Evolutionary conservation across 2,329 filamentous ascomycete genomes (phyloP).

Genomic region (Rhexocercosporidium sp.): DNA sequence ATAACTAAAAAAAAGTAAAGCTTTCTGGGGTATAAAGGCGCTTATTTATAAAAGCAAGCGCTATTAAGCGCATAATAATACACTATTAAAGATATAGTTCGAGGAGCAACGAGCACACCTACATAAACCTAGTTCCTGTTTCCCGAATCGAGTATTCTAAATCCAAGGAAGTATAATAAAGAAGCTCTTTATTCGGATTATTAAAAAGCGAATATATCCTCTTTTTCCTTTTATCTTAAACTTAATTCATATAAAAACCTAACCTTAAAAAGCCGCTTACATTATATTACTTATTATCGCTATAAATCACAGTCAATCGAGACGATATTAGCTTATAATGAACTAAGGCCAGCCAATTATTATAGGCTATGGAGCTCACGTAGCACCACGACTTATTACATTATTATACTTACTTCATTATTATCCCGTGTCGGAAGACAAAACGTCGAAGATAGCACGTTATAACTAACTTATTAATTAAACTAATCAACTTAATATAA

Average conservation of each 20-base stretch:
- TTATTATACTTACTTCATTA: neutral
- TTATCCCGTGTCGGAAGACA: neutral
- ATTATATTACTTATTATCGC: neutral
- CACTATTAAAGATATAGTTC: neutral
- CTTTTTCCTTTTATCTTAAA: neutral
- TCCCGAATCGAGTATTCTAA: neutral
- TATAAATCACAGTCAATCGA: neutral
- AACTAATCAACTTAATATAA: neutral
- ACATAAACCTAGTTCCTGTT: neutral
- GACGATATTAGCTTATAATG: neutral
- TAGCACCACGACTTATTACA: neutral
- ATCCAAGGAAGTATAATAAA: neutral
- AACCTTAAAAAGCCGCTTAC: neutral
- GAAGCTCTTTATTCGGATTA: neutral
- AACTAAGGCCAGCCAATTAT: neutral
- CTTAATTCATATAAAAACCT: neutral
- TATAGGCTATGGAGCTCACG: neutral
- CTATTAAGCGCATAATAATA: neutral
- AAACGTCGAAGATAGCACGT: neutral
- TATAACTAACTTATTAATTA: neutral
- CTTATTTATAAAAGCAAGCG: neutral
- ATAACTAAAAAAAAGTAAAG: neutral
- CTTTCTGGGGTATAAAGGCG: neutral
- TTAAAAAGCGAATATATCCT: neutral
- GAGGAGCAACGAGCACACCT: neutral